A percentile compares a stretch with the other conserved stretches of the same genome.
Evolutionary conservation across 2,329 filamentous ascomycete genomes (phyloP).

Genomic region (Phialocephala sp.): DNA sequence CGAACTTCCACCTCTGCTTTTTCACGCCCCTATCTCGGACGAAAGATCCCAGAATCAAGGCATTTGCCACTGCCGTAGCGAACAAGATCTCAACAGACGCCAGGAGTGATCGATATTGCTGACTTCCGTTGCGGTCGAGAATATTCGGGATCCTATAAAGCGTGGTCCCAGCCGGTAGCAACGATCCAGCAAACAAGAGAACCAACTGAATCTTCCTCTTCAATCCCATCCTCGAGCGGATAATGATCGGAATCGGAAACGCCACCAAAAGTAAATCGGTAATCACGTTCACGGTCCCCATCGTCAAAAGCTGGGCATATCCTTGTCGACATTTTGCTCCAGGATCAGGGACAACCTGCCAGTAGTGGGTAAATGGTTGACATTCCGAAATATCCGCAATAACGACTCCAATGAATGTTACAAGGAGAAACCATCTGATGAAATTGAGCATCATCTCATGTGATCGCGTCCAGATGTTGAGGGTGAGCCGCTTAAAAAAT

Average conservation of each 20-base stretch:
- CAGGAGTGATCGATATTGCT: constrained; percentile 86
- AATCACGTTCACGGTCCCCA: constrained; percentile 86
- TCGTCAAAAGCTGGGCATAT: constrained; percentile 84
- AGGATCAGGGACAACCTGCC: constrained; percentile 85
- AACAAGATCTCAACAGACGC: constrained; percentile 91
- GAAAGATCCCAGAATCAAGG: constrained; percentile 89
- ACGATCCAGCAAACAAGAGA: constrained; percentile 82
- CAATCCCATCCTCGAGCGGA: constrained; percentile 75
- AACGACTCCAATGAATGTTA: constrained; percentile 82
- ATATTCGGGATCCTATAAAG: constrained; percentile 82
- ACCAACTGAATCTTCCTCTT: constrained; percentile 82
- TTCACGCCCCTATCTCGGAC: constrained; percentile 89
- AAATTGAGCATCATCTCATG: constrained; percentile 73
- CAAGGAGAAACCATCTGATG: constrained; percentile 75
- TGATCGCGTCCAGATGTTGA: constrained; percentile 78
- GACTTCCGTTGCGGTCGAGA: constrained; percentile 70
- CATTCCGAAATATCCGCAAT: constrained; percentile 87
- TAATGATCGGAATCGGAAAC: constrained; percentile 88
- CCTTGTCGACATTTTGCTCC: constrained; percentile 85
- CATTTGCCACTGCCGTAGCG: constrained; percentile 85
- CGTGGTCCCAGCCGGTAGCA: constrained; percentile 79
- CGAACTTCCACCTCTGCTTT: constrained; percentile 80
- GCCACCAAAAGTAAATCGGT: constrained; percentile 87
- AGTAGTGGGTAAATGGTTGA: constrained; percentile 74
- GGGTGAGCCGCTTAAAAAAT: constrained; percentile 86